These are phyloP conservation scores for Ballota nigra DNA, from an alignment of 257 asterid species.

Conservation along the genomic window DNA sequence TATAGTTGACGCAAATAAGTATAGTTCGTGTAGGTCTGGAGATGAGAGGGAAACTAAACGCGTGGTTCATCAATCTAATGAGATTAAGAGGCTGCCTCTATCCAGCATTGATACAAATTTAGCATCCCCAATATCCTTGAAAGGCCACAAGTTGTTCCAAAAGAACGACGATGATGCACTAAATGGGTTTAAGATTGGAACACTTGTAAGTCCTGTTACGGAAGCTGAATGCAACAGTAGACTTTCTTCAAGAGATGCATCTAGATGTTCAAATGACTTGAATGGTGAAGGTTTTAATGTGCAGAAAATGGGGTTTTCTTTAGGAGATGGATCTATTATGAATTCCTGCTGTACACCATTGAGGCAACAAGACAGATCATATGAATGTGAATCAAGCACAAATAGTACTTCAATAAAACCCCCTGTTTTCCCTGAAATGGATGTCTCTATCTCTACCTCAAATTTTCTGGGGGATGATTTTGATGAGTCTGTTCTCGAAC, in stretches of 20 bases:
- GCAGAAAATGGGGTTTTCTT: slow-evolving; percentile 15
- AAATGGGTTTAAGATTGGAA: slow-evolving; percentile 24
- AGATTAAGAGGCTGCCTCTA: slow-evolving; percentile 52
- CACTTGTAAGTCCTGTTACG: slow-evolving; percentile 26
- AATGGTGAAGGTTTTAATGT: slow-evolving; percentile 25
- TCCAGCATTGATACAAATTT: slow-evolving; percentile 47
- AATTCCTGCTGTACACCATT: slow-evolving; percentile 36
- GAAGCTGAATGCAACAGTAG: slow-evolving; percentile 21
- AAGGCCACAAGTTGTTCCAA: slow-evolving; percentile 19
- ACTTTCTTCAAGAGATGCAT: slow-evolving; percentile 16
- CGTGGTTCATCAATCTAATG: slow-evolving; percentile 21
- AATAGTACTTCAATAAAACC: slow-evolving; percentile 38
- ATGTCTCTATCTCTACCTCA: slow-evolving; percentile 26
- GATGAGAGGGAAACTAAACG: slow-evolving; percentile 32
- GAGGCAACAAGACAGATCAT: slow-evolving; percentile 35
- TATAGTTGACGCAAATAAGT: neutral
- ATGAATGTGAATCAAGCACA: slow-evolving; percentile 19
- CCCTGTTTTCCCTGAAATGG: slow-evolving; percentile 24
- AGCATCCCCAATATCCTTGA: slow-evolving; percentile 25
- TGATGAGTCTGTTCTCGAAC: slow-evolving; percentile 69
- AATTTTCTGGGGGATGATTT: slow-evolving; percentile 52
- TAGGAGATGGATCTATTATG: slow-evolving; percentile 22
- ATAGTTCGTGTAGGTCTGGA: slow-evolving; percentile 36
- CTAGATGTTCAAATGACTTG: slow-evolving; percentile 18
- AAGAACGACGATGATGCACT: slow-evolving; percentile 17